phyloP scores from a whole-genome alignment of 768 basidiomycete genomes.

The Termitomyces sp. region DNA sequence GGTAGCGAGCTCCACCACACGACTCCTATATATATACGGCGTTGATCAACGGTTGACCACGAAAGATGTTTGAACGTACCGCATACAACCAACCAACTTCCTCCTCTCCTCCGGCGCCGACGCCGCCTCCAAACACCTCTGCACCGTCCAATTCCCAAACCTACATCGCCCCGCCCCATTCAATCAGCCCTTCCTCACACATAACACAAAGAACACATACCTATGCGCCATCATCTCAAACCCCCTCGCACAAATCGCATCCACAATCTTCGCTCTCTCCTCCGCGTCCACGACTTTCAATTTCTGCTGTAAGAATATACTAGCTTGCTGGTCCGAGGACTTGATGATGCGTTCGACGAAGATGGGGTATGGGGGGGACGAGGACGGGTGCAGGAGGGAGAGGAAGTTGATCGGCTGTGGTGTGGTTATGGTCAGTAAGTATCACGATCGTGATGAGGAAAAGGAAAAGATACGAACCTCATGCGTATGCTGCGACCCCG shows the following conservation, averaged over 20 bases:
- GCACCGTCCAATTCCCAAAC: conserved; percentile 93
- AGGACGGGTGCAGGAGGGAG: conserved; percentile 80
- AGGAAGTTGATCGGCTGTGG: conserved; percentile 87
- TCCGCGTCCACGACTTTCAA: conserved; percentile 80
- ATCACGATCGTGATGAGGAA: not conserved
- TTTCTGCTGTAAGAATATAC: conserved; percentile 88
- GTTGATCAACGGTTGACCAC: conserved; percentile 90
- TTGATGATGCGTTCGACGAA: conserved; percentile 87
- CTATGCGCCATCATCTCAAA: conserved; percentile 94
- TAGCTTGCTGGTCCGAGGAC: conserved; percentile 87
- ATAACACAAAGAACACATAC: too few relatives aligned
- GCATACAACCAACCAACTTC: conserved; percentile 86
- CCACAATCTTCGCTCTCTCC: conserved; percentile 80
- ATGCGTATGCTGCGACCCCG: conserved; percentile 25
- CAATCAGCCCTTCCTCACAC: too few relatives aligned
- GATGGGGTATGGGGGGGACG: conserved; percentile 78
- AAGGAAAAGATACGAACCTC: conserved; percentile 47
- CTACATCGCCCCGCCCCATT: too few relatives aligned
- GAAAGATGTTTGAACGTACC: too few relatives aligned
- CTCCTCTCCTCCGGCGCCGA: conserved; percentile 70
- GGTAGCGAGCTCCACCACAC: conserved; percentile 82
- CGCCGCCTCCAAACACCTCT: conserved; percentile 82
- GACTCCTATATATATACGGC: conserved; percentile 62
- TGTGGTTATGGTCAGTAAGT: conserved; percentile 5
- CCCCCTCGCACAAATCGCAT: conserved; percentile 80